Percentiles rank a stretch among this genome's conserved stretches.
Evolutionary conservation across 352 stramenopile species (phyloP).

Genomic region (Pythium aquatile): DNA sequence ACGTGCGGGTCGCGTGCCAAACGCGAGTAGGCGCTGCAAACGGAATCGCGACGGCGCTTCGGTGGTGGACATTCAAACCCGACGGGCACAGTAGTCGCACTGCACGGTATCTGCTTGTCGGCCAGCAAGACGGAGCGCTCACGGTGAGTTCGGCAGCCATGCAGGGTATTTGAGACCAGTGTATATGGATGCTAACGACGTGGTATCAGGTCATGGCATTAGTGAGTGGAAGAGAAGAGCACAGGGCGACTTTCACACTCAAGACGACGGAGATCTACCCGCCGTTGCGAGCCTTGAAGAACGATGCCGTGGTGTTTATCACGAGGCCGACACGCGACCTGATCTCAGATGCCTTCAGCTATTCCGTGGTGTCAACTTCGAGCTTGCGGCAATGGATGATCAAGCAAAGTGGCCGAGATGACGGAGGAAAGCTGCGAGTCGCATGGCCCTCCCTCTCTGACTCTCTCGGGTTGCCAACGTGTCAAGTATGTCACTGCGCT

Average conservation of each 20-base stretch:
- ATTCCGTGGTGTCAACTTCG: neutral
- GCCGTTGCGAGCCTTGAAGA: conserved; percentile 18
- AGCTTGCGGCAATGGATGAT: conserved; percentile 15
- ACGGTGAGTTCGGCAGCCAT: neutral
- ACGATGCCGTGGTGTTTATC: conserved; percentile 8
- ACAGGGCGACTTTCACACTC: neutral
- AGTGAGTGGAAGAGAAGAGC: neutral
- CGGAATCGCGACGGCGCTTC: conserved; percentile 2
- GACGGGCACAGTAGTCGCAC: neutral
- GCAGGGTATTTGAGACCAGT: too few relatives aligned
- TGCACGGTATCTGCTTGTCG: conserved; percentile 11
- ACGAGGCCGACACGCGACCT: neutral
- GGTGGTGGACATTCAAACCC: conserved; percentile 11
- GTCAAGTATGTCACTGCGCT: neutral
- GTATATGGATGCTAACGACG: neutral
- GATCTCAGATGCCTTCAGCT: neutral
- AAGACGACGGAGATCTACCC: conserved; percentile 18
- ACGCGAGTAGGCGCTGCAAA: neutral
- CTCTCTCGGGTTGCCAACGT: conserved; percentile 1
- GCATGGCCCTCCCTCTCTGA: conserved; percentile 15
- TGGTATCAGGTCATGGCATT: conserved; percentile 7
- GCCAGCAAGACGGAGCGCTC: conserved; percentile 17
- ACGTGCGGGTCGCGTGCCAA: conserved; percentile 31
- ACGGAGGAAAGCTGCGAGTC: neutral
- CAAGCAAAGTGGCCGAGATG: neutral